These are phyloP conservation scores for Coemansia sp. DNA, from an alignment of 192 early-diverging fungal genomes.

Conservation along the genomic window DNA sequence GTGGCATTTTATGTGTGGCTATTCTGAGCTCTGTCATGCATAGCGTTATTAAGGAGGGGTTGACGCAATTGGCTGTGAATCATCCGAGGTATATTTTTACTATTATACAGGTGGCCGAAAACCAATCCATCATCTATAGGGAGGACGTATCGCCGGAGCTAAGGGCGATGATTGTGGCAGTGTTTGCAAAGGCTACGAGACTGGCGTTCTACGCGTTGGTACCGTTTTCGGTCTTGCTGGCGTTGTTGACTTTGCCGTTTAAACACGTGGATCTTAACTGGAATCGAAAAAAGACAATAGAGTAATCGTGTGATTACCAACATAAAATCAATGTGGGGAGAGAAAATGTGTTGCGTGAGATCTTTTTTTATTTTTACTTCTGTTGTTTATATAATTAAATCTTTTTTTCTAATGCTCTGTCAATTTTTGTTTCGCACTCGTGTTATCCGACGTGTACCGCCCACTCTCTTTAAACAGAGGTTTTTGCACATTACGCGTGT, in stretches of 20 bases:
- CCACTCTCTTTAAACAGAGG: neutral
- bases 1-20: constrained; percentile 44
- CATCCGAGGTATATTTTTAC: constrained; percentile 34
- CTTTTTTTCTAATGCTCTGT: constrained; percentile 1
- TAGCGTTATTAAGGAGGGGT: constrained; percentile 30
- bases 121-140: constrained; percentile 50
- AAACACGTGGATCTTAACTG: constrained; percentile 43
- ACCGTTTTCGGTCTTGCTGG: constrained; percentile 45
- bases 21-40: constrained; percentile 50
- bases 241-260: constrained; percentile 26
- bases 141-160: constrained; percentile 29
- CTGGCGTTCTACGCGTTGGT: constrained; percentile 55
- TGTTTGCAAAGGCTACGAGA: constrained; percentile 56
- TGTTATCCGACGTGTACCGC: neutral
- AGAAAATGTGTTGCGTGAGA: too few species aligned
- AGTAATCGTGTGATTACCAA: neutral
- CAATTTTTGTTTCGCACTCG: neutral
- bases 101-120: constrained; percentile 48
- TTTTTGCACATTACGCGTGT: neutral
- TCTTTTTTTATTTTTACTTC: constrained; percentile 10
- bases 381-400: neutral
- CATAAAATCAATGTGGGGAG: neutral
- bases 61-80: constrained; percentile 42
- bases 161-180: constrained; percentile 31
- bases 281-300: constrained; percentile 37